phyloP scores from a whole-genome alignment of 202 grass and related monocot species.

The Cymbopogon flexuosus region DNA sequence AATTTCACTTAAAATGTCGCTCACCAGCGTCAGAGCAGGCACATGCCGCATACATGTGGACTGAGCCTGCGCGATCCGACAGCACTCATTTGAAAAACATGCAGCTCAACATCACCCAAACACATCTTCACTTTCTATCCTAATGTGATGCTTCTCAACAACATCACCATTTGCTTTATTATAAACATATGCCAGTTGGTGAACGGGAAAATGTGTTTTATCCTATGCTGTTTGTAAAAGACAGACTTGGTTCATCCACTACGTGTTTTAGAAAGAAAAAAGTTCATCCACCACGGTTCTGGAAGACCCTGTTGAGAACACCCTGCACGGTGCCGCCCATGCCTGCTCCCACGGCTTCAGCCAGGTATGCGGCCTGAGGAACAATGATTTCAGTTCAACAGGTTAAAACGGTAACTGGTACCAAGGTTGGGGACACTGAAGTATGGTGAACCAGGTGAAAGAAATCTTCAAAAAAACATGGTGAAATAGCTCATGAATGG shows the following conservation, averaged over 20 bases:
- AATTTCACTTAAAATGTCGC: too few relatives aligned
- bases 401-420: not conserved
- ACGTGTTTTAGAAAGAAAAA: not conserved
- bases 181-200: not conserved
- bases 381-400: not conserved
- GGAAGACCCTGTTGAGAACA: slow-evolving; percentile 59
- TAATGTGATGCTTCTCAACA: not conserved
- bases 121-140: not conserved
- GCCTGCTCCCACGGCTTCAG: slow-evolving; percentile 72
- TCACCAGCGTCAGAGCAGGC: not conserved
- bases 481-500: not conserved
- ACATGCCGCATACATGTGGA: not conserved
- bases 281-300: slow-evolving; percentile 34
- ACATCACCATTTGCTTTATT: not conserved
- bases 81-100: not conserved
- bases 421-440: not conserved
- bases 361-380: slow-evolving; percentile 64
- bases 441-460: too few relatives aligned
- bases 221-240: not conserved
- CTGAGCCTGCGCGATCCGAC: not conserved
- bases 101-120: not conserved
- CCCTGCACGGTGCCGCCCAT: slow-evolving; percentile 70
- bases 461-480: too few relatives aligned
- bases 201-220: not conserved
- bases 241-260: not conserved